These are phyloP conservation scores for Mortierella sp. DNA, from an alignment of 371 early-diverging fungal genomes.

Conservation along the genomic window DNA sequence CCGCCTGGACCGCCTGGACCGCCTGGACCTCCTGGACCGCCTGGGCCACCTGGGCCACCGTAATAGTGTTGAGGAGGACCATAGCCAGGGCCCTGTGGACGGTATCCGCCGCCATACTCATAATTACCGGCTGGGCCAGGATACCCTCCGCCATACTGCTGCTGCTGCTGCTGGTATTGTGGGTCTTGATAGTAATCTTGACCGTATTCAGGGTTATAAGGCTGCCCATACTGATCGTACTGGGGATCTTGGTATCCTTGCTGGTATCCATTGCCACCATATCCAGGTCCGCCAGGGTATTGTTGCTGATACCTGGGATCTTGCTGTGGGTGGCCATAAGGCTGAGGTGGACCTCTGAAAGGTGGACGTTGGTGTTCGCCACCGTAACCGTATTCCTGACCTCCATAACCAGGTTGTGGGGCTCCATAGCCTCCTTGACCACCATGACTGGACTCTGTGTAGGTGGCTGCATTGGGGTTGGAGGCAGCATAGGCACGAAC, in stretches of 20 bases:
- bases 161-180: constrained; percentile 30
- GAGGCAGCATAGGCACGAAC: constrained; percentile 40
- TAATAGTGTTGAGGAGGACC: constrained; percentile 28
- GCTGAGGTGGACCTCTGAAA: constrained; percentile 36
- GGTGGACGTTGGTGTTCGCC: constrained; percentile 18
- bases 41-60: background rate
- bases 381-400: constrained; percentile 26
- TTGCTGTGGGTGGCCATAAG: constrained; percentile 40
- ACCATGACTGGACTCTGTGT: constrained; percentile 20
- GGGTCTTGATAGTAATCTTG: constrained; percentile 35
- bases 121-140: constrained; percentile 26
- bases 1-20: constrained; percentile 16
- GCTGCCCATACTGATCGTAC: constrained; percentile 49
- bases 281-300: constrained; percentile 24
- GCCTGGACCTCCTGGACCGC: constrained; percentile 26
- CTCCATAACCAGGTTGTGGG: constrained; percentile 14
- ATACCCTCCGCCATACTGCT: constrained; percentile 31
- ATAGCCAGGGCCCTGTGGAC: constrained; percentile 36
- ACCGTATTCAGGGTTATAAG: constrained; percentile 36
- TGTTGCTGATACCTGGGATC: constrained; percentile 35
- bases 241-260: constrained; percentile 34
- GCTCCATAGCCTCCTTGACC: constrained; percentile 17
- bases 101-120: constrained; percentile 34
- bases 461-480: constrained; percentile 26
- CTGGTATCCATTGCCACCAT: constrained; percentile 25